Conservation (phyloP, 2,329 filamentous ascomycete species). For the Sphaerostilbella broomeana region DNA sequence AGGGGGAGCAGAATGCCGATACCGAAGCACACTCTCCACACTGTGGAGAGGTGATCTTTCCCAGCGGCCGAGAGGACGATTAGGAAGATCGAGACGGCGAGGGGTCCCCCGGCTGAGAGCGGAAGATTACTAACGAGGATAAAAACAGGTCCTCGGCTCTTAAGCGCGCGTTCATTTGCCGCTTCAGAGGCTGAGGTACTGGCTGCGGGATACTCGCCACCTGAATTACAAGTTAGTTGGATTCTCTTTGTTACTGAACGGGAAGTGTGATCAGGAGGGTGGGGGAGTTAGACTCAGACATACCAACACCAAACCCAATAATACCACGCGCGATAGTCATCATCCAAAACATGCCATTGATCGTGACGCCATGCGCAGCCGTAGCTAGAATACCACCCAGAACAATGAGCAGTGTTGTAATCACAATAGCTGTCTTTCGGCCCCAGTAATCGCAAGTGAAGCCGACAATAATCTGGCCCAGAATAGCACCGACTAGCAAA, state of each 20-base stretch:
- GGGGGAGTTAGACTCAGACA: background rate
- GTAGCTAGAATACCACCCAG: conserved; percentile 40
- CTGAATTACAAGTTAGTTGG: conserved; percentile 5
- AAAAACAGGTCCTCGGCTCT: conserved; percentile 35
- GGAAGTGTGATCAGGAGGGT: background rate
- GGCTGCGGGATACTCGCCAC: conserved; percentile 41
- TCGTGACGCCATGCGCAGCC: conserved; percentile 38
- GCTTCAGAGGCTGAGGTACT: conserved; percentile 41
- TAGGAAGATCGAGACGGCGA: conserved; percentile 38
- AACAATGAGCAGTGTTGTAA: conserved; percentile 41
- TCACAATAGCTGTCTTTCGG: conserved; percentile 40
- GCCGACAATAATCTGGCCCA: conserved; percentile 35
- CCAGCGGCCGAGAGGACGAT: conserved; percentile 36
- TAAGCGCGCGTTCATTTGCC: conserved; percentile 38
- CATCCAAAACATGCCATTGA: conserved; percentile 47
- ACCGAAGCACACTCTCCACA: conserved; percentile 44
- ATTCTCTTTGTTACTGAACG: background rate
- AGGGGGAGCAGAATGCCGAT: conserved; percentile 44
- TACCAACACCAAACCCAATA: conserved; percentile 39
- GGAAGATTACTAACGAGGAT: conserved; percentile 39
- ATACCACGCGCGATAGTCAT: conserved; percentile 43
- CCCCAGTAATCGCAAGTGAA: conserved; percentile 43
- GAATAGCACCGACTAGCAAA: conserved; percentile 36
- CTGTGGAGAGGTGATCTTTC: conserved; percentile 30
- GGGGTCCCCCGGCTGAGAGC: conserved; percentile 27